Evolutionary conservation across 1,284 basidiomycete genomes (phyloP).

Genomic region (Ganoderma multipileum): DNA sequence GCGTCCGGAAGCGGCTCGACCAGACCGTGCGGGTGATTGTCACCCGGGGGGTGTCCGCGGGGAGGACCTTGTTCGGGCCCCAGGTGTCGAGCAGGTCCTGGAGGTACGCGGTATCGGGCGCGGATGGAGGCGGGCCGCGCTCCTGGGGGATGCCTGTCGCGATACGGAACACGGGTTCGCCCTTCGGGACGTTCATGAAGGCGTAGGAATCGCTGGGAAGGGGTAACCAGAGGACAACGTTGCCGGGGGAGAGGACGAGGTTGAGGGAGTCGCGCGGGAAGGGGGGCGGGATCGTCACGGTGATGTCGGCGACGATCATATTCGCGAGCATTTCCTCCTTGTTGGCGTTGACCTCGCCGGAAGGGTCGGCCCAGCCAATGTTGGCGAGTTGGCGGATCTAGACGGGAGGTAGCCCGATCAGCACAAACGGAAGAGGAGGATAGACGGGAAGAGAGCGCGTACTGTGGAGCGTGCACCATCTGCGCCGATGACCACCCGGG

Average conservation of each 20-base stretch:
- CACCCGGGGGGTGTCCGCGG: slow-evolving; percentile 18
- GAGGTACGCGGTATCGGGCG: slow-evolving; percentile 43
- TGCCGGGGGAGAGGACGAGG: slow-evolving; percentile 31
- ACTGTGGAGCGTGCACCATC: slow-evolving; percentile 63
- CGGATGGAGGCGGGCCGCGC: slow-evolving; percentile 41
- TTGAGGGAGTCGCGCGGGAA: slow-evolving; percentile 24
- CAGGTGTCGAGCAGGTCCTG: slow-evolving; percentile 46
- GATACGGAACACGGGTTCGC: slow-evolving; percentile 42
- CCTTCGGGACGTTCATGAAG: slow-evolving; percentile 4
- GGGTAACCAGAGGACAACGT: slow-evolving; percentile 40
- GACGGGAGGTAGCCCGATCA: background rate
- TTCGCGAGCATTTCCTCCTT: slow-evolving; percentile 30
- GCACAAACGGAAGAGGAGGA: background rate
- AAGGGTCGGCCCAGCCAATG: slow-evolving; percentile 39
- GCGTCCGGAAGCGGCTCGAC: slow-evolving; percentile 49
- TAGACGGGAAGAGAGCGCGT: slow-evolving; percentile 31
- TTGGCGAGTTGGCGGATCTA: slow-evolving; percentile 39
- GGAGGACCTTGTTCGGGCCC: slow-evolving; percentile 37
- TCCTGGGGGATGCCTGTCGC: slow-evolving; percentile 41
- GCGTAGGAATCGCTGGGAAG: slow-evolving; percentile 37
- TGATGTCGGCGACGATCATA: slow-evolving; percentile 43
- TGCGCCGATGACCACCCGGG: slow-evolving; percentile 60
- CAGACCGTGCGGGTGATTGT: slow-evolving; percentile 38
- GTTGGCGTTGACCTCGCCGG: slow-evolving; percentile 20
- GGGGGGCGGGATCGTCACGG: slow-evolving; percentile 31